These are phyloP conservation scores for Anthostomella pinea DNA, from an alignment of 2,329 filamentous ascomycete genomes.

Conservation along the genomic window DNA sequence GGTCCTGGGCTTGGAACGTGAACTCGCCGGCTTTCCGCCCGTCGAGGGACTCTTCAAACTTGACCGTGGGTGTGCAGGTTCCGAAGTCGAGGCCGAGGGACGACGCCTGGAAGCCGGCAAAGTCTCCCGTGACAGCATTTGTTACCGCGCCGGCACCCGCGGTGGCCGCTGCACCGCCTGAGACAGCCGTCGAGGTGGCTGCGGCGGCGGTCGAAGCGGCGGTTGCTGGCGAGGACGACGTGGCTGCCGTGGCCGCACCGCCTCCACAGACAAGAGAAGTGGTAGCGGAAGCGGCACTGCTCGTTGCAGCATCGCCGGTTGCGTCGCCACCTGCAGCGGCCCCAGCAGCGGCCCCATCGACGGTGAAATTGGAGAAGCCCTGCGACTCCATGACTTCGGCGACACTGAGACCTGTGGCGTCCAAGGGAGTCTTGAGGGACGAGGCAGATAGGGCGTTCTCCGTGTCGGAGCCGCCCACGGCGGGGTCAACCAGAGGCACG, in stretches of 20 bases:
- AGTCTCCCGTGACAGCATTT: constrained; percentile 31
- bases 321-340: constrained; percentile 20
- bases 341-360: constrained; percentile 26
- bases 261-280: constrained; percentile 13
- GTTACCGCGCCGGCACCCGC: constrained; percentile 30
- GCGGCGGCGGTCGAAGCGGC: constrained; percentile 15
- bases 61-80: constrained; percentile 53
- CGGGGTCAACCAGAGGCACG: constrained; percentile 65
- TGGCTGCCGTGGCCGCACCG: constrained; percentile 16
- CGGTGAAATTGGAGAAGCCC: constrained; percentile 62
- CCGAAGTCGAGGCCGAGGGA: constrained; percentile 48
- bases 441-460: constrained; percentile 59
- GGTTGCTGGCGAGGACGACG: constrained; percentile 9
- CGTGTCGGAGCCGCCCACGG: constrained; percentile 51
- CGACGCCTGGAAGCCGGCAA: constrained; percentile 31
- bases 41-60: constrained; percentile 56
- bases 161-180: constrained; percentile 11
- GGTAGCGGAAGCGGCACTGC: constrained; percentile 19
- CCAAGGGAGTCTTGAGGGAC: constrained; percentile 53
- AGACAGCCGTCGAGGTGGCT: constrained; percentile 18
- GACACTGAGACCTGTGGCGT: constrained; percentile 60
- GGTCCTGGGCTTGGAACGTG: constrained; percentile 66
- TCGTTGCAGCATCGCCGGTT: constrained; percentile 16
- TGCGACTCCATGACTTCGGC: constrained; percentile 61
- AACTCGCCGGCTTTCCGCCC: constrained; percentile 56